Evolutionary conservation across 2,329 filamentous ascomycete genomes (phyloP).

Genomic region (Trichoderma sp.): DNA sequence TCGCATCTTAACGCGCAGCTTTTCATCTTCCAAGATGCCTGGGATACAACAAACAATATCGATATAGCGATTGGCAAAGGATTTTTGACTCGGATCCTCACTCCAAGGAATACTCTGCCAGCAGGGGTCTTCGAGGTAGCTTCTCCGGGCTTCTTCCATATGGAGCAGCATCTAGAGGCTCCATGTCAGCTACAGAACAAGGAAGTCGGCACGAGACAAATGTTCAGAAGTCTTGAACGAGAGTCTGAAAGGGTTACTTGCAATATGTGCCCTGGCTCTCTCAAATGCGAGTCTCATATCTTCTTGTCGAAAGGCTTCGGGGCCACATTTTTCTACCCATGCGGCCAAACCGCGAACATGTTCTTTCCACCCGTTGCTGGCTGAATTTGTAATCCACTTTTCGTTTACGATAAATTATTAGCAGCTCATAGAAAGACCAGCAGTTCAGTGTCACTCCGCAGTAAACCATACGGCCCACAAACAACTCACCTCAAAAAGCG

Average conservation of each 20-base stretch:
- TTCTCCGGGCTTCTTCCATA: background rate
- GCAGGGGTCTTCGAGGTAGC: background rate
- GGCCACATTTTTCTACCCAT: background rate
- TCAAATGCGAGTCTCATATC: background rate
- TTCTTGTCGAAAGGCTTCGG: background rate
- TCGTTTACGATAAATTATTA: background rate
- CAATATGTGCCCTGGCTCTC: background rate
- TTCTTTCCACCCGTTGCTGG: background rate
- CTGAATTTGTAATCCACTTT: background rate
- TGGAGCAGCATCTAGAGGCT: background rate
- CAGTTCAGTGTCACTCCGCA: background rate
- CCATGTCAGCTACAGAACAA: background rate
- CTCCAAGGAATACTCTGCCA: background rate
- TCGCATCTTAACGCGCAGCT: background rate
- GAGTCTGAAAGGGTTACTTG: background rate
- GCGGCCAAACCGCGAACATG: background rate
- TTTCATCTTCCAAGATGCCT: background rate
- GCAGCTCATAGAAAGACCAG: background rate
- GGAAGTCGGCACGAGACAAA: background rate
- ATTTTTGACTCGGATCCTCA: background rate
- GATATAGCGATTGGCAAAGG: background rate
- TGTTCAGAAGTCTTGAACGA: background rate
- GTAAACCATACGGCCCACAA: background rate
- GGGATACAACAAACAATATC: background rate
- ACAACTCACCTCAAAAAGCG: background rate